Conservation (phyloP, 75 land plant species). For the Cryptomeria japonica region DNA sequence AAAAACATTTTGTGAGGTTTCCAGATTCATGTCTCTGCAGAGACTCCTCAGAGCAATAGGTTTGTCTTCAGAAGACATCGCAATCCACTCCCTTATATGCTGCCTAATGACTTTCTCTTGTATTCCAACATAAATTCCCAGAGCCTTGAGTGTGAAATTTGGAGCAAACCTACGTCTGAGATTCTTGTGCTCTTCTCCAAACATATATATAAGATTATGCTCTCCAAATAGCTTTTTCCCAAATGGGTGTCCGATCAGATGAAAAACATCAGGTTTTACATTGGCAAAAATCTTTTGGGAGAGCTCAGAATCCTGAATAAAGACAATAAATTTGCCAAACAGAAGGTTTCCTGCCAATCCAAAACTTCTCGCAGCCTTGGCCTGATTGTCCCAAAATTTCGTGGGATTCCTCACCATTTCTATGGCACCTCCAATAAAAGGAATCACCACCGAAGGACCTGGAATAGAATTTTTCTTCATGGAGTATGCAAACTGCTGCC, state of each 20-base stretch:
- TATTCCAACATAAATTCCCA: conserved; percentile 61
- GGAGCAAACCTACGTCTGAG: conserved; percentile 89
- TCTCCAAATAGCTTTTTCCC: conserved; percentile 96
- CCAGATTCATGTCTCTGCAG: conserved; percentile 86
- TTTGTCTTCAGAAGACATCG: background rate
- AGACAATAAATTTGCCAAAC: conserved; percentile 79
- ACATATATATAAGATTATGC: conserved; percentile 86
- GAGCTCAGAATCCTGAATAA: conserved; percentile 72
- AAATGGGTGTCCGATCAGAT: conserved; percentile 89
- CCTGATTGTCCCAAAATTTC: conserved; percentile 73
- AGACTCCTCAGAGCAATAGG: conserved; percentile 55
- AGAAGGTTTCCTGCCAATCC: conserved; percentile 76
- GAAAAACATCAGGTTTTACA: conserved; percentile 81
- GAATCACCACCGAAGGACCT: conserved; percentile 71
- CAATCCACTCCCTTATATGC: conserved; percentile 65
- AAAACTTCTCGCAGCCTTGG: conserved; percentile 33
- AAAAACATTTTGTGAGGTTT: conserved; percentile 91
- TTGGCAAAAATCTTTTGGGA: conserved; percentile 87
- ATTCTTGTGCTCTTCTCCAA: conserved; percentile 81
- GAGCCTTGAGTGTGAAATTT: conserved; percentile 80
- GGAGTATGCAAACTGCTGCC: conserved; percentile 65
- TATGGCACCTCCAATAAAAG: conserved; percentile 75
- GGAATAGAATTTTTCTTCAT: conserved; percentile 62
- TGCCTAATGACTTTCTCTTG: conserved; percentile 66
- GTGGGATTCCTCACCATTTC: conserved; percentile 64